Evolutionary conservation across 768 basidiomycete species (phyloP).

Genomic region (Leccinellum rugosiceps): DNA sequence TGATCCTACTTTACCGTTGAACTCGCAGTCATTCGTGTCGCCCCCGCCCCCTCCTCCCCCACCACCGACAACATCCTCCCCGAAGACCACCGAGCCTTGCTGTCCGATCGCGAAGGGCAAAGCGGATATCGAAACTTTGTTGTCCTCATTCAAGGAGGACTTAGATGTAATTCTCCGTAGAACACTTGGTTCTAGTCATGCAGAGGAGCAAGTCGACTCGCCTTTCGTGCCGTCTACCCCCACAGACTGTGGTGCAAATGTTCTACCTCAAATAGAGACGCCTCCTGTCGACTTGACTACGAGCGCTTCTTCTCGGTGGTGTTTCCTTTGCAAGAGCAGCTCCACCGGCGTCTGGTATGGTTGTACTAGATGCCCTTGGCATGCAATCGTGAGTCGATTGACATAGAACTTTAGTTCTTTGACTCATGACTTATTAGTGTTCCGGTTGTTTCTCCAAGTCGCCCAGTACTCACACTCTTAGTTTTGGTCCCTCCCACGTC

Average conservation of each 20-base stretch:
- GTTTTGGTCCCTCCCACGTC: conserved; percentile 31
- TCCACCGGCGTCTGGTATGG: conserved; percentile 29
- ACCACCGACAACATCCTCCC: conserved; percentile 1
- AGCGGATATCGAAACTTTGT: conserved; percentile 44
- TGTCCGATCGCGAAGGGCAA: conserved; percentile 47
- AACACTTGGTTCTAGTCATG: conserved; percentile 30
- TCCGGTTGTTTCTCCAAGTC: conserved; percentile 29
- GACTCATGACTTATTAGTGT: conserved; percentile 21
- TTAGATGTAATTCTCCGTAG: conserved; percentile 45
- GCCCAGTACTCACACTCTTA: conserved; percentile 25
- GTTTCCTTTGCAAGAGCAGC: conserved; percentile 30
- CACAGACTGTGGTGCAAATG: neutral
- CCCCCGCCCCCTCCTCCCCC: conserved; percentile 22
- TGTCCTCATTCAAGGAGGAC: conserved; percentile 52
- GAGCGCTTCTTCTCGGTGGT: conserved; percentile 17
- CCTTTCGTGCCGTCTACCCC: neutral
- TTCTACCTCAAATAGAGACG: neutral
- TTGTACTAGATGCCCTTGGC: conserved; percentile 32
- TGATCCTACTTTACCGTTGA: neutral
- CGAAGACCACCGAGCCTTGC: conserved; percentile 24
- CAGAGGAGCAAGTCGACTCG: neutral
- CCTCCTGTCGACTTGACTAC: neutral
- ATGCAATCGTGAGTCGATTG: conserved; percentile 24
- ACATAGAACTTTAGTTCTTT: neutral
- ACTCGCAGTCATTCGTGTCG: neutral